Evolutionary conservation across 2,329 filamentous ascomycete genomes (phyloP), one percentile per base, ranked within the genome.

Genomic region (Coccinonectria pachysandricola): DNA sequence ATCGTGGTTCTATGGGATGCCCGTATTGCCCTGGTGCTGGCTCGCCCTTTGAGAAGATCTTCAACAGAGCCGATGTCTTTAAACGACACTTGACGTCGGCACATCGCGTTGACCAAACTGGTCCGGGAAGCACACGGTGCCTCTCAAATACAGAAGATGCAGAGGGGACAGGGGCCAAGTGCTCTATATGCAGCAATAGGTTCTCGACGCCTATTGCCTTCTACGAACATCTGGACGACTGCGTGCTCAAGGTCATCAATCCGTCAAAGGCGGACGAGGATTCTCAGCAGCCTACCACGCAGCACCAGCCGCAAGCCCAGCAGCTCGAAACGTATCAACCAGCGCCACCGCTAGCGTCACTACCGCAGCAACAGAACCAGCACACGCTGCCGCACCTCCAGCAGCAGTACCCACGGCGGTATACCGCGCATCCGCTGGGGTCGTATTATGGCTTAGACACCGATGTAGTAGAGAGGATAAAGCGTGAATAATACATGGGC

Each of bases 1-100:
- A 96, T 65, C 93, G 94, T 55, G 88, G 88, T 7, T 95, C 85
- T 9, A 95, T 96, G 86, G 81, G 94, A 6, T 98, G 91, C 47
- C 87, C 87, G 5, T 96, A 96, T 56, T 96, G 91, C 42, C 85
- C 87, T 0, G 85, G 86, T 4, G 80, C 79, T 12, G 86, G 87
- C 5, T 87, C 84, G 3, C 73, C 84, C 2, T 82, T 80, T 5
- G 88, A 95, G 55, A 95, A 95, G 64, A 85, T 82, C 39, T 96
- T 98, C 57, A 95, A 94, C 59, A 74, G 91, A 26, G 87, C 88
- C 19, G 91, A 98, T 48, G 87, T 96, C 20, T 96, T 96, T 67
- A 96, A 96, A 65, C 71, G 88, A 26, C 91, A 98, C 54, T 64
- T 98, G 27, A 94, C 86, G 8, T 83, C 85, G 0, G 83, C 94